phyloP scores from a whole-genome alignment of 805 yeast species.

The Saccharomycopsis fermentans region DNA sequence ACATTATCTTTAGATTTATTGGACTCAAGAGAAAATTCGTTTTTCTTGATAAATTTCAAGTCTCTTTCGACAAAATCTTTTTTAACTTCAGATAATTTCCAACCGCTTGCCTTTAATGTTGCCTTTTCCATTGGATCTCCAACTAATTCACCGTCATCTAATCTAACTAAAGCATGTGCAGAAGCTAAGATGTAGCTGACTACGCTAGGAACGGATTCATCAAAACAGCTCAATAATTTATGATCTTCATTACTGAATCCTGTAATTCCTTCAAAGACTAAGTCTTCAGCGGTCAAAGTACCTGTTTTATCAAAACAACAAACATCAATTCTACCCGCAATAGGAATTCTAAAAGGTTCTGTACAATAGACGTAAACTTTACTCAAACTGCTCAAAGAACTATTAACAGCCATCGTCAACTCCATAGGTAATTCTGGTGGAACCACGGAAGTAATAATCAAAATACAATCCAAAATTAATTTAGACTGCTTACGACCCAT shows the following conservation, averaged over 20 bases:
- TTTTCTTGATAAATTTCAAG: slow-evolving; percentile 20
- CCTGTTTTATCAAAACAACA: slow-evolving; percentile 99
- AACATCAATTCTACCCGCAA: slow-evolving; percentile 95
- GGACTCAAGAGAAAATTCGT: not conserved
- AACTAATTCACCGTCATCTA: slow-evolving; percentile 94
- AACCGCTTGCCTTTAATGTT: slow-evolving; percentile 76
- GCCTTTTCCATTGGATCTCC: slow-evolving; percentile 99
- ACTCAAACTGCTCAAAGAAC: slow-evolving; percentile 77
- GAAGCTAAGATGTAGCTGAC: slow-evolving; percentile 77
- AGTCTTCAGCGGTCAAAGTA: slow-evolving; percentile 93
- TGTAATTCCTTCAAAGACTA: slow-evolving; percentile 93
- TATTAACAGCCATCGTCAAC: slow-evolving; percentile 94
- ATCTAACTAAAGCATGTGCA: slow-evolving; percentile 88
- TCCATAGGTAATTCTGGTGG: slow-evolving; percentile 99
- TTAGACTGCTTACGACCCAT: slow-evolving; percentile 94
- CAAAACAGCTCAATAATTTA: slow-evolving; percentile 37
- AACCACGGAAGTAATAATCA: slow-evolving; percentile 93
- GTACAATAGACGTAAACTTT: slow-evolving; percentile 91
- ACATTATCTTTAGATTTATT: slow-evolving; percentile 34
- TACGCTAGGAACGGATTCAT: slow-evolving; percentile 53
- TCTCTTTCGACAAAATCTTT: slow-evolving; percentile 59
- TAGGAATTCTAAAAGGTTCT: slow-evolving; percentile 95
- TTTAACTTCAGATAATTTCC: slow-evolving; percentile 55
- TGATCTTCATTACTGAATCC: slow-evolving; percentile 51
- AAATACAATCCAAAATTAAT: slow-evolving; percentile 87